A percentile compares a stretch with the other conserved stretches of the same genome.
These are phyloP conservation scores for Pseudopyricularia javanii DNA, from an alignment of 2,329 filamentous ascomycete species.

Conservation along the genomic window DNA sequence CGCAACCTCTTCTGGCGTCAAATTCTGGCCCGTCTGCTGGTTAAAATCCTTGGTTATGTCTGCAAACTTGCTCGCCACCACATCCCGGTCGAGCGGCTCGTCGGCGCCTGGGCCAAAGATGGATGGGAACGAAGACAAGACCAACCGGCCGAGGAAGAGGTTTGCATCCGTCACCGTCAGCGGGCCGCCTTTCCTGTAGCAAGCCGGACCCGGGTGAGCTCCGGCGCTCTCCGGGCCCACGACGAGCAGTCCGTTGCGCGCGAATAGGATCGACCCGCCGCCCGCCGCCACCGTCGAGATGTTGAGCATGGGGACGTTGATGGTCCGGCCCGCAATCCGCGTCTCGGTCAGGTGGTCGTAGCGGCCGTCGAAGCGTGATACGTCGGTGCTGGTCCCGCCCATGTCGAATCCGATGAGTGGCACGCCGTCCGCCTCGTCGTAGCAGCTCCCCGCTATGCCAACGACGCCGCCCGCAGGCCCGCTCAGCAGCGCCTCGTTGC, in stretches of 20 bases:
- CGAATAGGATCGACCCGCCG: conserved; percentile 75
- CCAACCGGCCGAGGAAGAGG: conserved; percentile 43
- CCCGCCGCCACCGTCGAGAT: conserved; percentile 93
- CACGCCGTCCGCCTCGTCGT: conserved; percentile 68
- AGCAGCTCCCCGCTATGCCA: conserved; percentile 83
- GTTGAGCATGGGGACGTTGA: conserved; percentile 82
- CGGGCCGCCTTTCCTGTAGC: conserved; percentile 54
- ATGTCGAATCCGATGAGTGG: conserved; percentile 94
- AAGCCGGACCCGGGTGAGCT: conserved; percentile 55
- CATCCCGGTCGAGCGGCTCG: conserved; percentile 23
- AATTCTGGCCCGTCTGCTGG: conserved; percentile 53
- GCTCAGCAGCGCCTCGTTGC: conserved; percentile 73
- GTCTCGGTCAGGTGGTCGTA: conserved; percentile 94
- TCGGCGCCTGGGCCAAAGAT: conserved; percentile 58
- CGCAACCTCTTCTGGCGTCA: conserved; percentile 73
- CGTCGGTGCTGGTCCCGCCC: conserved; percentile 87
- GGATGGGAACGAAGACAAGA: conserved; percentile 51
- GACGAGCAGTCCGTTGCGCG: conserved; percentile 58
- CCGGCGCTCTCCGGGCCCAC: conserved; percentile 56
- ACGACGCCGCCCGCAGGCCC: conserved; percentile 90
- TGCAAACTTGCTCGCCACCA: conserved; percentile 55
- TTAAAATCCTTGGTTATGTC: conserved; percentile 71
- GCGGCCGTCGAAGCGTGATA: conserved; percentile 73
- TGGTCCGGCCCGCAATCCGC: conserved; percentile 85
- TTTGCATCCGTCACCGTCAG: conserved; percentile 58